phyloP scores from a whole-genome alignment of 257 asterid species.

The Ajuga chamaepitys region DNA sequence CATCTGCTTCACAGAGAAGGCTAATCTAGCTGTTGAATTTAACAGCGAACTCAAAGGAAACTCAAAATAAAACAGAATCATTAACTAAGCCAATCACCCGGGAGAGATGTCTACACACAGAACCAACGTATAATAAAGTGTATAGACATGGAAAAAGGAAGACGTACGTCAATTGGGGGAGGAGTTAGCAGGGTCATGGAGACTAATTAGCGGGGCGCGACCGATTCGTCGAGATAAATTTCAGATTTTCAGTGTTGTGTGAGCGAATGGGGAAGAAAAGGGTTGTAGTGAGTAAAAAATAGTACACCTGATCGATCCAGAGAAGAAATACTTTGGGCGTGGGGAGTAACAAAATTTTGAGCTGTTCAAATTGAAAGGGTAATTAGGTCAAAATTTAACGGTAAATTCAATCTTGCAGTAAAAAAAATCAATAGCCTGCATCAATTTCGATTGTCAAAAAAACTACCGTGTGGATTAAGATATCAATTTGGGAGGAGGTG shows the following conservation, averaged over 20 bases:
- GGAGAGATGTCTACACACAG: background rate
- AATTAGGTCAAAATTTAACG: background rate
- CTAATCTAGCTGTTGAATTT: conserved; percentile 18
- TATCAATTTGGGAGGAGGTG: too few species aligned
- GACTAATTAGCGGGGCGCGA: conserved; percentile 25
- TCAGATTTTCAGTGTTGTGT: conserved; percentile 13
- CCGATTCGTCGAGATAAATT: conserved; percentile 24
- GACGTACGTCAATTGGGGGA: conserved; percentile 54
- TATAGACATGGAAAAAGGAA: background rate
- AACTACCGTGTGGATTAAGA: too few species aligned
- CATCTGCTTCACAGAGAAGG: conserved; percentile 9
- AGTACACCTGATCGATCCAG: conserved; percentile 16
- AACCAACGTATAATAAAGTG: background rate
- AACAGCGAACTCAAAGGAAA: background rate
- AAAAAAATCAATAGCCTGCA: too few species aligned
- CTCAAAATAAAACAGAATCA: conserved; percentile 3
- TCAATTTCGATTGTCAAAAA: too few species aligned
- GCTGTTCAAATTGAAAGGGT: background rate
- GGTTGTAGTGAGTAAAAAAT: background rate
- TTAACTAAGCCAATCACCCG: conserved; percentile 18
- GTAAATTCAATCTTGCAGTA: too few species aligned
- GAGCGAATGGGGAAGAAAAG: background rate
- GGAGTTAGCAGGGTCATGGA: conserved; percentile 53
- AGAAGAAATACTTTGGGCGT: conserved; percentile 9
- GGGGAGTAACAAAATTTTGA: background rate